Conservation (phyloP, 805 yeast genomes). For the Saturnispora besseyi region DNA sequence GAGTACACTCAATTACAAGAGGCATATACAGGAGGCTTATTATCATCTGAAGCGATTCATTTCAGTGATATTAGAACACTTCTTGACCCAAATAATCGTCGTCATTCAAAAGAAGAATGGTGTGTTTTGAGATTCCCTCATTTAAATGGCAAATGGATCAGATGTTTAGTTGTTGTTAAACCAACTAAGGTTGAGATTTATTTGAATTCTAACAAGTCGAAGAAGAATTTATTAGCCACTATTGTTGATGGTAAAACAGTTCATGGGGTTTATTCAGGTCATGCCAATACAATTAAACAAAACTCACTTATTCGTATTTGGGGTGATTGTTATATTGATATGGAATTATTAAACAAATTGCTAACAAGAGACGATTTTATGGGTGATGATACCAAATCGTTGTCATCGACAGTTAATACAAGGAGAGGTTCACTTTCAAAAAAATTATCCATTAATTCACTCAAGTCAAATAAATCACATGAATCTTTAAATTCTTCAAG, state of each 20-base stretch:
- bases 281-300: conserved; percentile 45
- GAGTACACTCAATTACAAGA: conserved; percentile 51
- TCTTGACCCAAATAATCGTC: conserved; percentile 39
- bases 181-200: conserved; percentile 47
- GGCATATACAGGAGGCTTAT: conserved; percentile 55
- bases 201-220: conserved; percentile 37
- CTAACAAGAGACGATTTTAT: conserved; percentile 15
- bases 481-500: conserved; percentile 12
- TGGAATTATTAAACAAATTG: conserved; percentile 15
- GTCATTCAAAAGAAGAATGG: conserved; percentile 46
- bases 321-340: conserved; percentile 46
- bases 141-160: conserved; percentile 49
- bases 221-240: conserved; percentile 44
- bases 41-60: conserved; percentile 47
- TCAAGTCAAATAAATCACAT: conserved; percentile 14
- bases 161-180: conserved; percentile 42
- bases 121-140: conserved; percentile 53
- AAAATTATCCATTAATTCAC: conserved; percentile 24
- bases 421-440: conserved; percentile 16
- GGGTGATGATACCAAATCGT: conserved; percentile 15
- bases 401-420: background rate
- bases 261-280: conserved; percentile 53
- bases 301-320: conserved; percentile 47
- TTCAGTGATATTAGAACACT: conserved; percentile 52
- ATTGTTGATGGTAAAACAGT: conserved; percentile 36